Base-by-base conservation (phyloP, 2,329 filamentous ascomycete genomes). In the Cordyceps cateniannulata region DNA sequence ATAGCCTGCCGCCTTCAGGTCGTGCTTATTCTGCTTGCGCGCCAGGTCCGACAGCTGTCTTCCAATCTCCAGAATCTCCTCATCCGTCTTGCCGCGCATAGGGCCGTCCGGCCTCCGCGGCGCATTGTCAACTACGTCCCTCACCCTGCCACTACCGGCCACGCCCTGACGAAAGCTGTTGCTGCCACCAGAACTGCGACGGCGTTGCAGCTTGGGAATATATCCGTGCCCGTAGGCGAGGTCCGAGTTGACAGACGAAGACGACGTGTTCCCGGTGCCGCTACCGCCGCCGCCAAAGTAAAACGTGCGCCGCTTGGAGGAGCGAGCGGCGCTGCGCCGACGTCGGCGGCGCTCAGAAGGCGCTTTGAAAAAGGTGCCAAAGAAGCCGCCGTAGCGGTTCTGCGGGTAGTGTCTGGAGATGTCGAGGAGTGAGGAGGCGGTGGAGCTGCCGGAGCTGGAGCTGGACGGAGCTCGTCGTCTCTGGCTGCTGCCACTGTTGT, bases 181-280 rank as follows among this genome's bases (percentile, higher is more conserved):
- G 49, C 65, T 44, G 18, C 42, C 50, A 10, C 55, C 42, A 27
- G 29, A 69, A 44, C 68, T 47, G 48, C 56, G 56, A n/a, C 49
- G 69, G 57, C 67, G 68, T 63, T 70, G 73, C 9, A 66, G 62
- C 40, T 74, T 72, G 63, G 78, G 79, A 51, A 83, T 75, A 64
- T 81, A 87, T 18, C 85, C 86, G 59, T 75, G 79, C 10, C 87
- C 86, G 69, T 89, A 90, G 10, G 86, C 86, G 63, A 90, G 74
- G 68, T 90, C 87, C 22, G 82, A 84, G 70, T 88, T 85, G 59
- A 88, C 77, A 1, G 85, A 88, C 0, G 85, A 88, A 2, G 84
- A 87, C 1, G 86, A 89, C 2, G 83, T 86, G 66, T 86, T 88
- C 59, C 71, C 60, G 32, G 47, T 24, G 38, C 38, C 32, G 32